Evolutionary conservation across 306 rosid species (phyloP).

Genomic region (Mucuna pruriens): DNA sequence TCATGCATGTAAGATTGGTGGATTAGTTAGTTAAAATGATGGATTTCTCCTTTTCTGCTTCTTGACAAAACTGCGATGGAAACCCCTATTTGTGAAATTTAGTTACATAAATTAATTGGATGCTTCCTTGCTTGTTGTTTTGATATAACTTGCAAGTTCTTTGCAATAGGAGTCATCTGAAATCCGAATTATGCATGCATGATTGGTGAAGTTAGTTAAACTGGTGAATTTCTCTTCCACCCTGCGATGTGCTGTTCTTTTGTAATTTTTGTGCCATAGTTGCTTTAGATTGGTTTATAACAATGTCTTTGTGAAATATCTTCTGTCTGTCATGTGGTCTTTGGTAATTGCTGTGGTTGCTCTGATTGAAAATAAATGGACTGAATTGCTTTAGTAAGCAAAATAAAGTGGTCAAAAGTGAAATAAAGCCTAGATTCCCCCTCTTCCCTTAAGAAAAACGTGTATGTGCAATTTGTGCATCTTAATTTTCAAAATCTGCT

Average conservation of each 20-base stretch:
- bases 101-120: not conserved
- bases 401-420: not conserved
- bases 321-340: slow-evolving; percentile 1
- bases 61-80: too few relatives aligned
- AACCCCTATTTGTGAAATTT: not conserved
- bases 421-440: not conserved
- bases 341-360: not conserved
- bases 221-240: not conserved
- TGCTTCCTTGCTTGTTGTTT: not conserved
- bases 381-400: not conserved
- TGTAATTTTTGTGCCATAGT: not conserved
- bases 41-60: too few relatives aligned
- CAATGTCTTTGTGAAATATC: not conserved
- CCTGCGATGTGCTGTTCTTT: not conserved
- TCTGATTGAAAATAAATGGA: slow-evolving; percentile 10
- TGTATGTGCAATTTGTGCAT: not conserved
- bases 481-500: not conserved
- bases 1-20: too few relatives aligned
- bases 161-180: not conserved
- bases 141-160: not conserved
- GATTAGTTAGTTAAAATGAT: too few relatives aligned
- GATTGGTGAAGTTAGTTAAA: not conserved
- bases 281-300: not conserved
- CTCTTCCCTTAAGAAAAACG: not conserved
- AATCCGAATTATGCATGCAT: slow-evolving; percentile 5